Percentiles rank a stretch among this genome's conserved stretches.
Evolutionary conservation across 306 rosid genomes (phyloP).

Genomic region (Luffa aegyptiaca): DNA sequence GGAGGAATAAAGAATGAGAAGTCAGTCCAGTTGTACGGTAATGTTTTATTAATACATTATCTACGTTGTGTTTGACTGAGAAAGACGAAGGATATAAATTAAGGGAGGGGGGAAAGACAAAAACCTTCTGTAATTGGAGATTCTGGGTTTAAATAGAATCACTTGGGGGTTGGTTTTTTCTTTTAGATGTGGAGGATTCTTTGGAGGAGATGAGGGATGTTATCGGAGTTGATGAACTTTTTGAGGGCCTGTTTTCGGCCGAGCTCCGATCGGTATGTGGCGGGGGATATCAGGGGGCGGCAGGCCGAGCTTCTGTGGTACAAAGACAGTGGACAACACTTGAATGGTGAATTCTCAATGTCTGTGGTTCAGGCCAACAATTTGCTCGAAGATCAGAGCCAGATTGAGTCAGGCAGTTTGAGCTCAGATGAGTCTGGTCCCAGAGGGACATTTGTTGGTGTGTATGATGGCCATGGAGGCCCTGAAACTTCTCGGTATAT

Average conservation of each 20-base stretch:
- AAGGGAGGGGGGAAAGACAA: neutral
- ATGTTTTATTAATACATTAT: neutral
- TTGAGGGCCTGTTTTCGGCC: conserved; percentile 46
- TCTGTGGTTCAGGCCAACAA: conserved; percentile 49
- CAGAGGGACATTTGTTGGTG: conserved; percentile 38
- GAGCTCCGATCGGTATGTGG: conserved; percentile 27
- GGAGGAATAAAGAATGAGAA: neutral
- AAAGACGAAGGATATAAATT: neutral
- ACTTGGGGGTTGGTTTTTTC: neutral
- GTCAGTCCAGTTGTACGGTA: neutral
- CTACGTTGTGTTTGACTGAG: conserved; percentile 2
- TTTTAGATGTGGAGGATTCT: conserved; percentile 24
- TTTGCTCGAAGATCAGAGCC: conserved; percentile 54
- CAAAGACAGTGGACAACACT: conserved; percentile 41
- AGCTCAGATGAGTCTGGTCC: conserved; percentile 36
- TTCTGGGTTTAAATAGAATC: neutral
- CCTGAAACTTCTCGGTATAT: conserved; percentile 42
- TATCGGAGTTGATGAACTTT: conserved; percentile 40
- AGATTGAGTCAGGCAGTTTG: conserved; percentile 41
- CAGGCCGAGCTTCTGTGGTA: conserved; percentile 45
- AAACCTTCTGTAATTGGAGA: neutral
- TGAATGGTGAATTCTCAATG: conserved; percentile 44
- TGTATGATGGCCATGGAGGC: conserved; percentile 48
- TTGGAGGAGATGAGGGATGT: conserved; percentile 55
- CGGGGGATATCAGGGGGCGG: conserved; percentile 25